phyloP scores from a whole-genome alignment of 169 alveolate genomes.

The Amoebophrya sp. region DNA sequence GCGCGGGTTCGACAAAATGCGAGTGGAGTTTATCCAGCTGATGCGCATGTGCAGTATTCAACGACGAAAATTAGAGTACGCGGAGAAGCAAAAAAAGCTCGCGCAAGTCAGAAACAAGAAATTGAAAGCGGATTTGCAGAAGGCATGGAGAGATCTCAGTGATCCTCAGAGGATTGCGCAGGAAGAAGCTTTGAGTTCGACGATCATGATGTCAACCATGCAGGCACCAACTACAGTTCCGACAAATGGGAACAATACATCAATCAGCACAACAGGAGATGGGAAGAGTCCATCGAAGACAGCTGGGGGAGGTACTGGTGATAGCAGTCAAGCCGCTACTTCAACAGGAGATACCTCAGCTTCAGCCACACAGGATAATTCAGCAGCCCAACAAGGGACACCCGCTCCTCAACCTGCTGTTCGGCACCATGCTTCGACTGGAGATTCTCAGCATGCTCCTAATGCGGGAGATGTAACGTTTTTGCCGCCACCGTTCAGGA shows the following conservation, averaged over 20 bases:
- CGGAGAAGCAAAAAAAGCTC: conserved; percentile 16
- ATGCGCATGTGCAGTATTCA: not conserved
- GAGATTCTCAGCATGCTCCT: too few relatives aligned
- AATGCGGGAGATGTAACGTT: not conserved
- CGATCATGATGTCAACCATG: not conserved
- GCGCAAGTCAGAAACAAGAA: conserved; percentile 2
- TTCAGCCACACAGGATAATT: too few relatives aligned
- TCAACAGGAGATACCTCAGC: too few relatives aligned
- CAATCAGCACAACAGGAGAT: too few relatives aligned
- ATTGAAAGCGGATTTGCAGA: not conserved
- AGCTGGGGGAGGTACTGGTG: too few relatives aligned
- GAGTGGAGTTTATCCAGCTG: not conserved
- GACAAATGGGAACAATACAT: too few relatives aligned
- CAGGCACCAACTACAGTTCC: not conserved
- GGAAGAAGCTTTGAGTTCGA: too few relatives aligned
- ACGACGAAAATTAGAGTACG: not conserved
- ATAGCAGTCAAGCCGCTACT: too few relatives aligned
- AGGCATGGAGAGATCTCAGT: not conserved
- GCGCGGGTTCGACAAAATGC: conserved; percentile 15
- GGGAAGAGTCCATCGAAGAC: too few relatives aligned
- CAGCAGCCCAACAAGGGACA: too few relatives aligned
- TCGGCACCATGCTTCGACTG: too few relatives aligned
- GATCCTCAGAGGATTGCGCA: not conserved
- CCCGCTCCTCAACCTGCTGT: too few relatives aligned
- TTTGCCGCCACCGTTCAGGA: not conserved